Percentiles rank a stretch among this genome's conserved stretches.
phyloP scores from a whole-genome alignment of 345 rosid species.

The Eucalyptus tenuipes region DNA sequence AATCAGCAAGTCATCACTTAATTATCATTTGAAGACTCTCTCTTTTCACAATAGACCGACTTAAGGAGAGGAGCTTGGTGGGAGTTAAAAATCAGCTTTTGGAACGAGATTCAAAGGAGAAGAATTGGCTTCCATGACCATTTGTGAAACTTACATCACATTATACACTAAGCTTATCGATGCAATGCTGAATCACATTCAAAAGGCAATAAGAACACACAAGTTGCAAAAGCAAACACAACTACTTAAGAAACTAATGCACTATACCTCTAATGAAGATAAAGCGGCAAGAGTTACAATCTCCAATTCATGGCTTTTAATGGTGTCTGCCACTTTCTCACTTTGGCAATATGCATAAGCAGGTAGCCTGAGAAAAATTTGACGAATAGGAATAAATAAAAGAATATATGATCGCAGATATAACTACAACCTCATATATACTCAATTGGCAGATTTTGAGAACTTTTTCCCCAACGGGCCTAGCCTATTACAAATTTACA shows the following conservation, averaged over 20 bases:
- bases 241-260: neutral
- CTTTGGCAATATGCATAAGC: constrained; percentile 73
- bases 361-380: constrained; percentile 43
- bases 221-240: neutral
- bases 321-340: constrained; percentile 36
- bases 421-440: neutral
- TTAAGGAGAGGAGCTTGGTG: neutral
- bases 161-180: neutral
- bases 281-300: constrained; percentile 65
- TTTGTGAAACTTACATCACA: neutral
- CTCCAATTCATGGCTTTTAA: constrained; percentile 55
- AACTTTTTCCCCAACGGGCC: neutral
- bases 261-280: constrained; percentile 55
- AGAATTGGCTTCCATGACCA: neutral
- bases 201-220: neutral
- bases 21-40: neutral
- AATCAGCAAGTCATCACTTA: neutral
- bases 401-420: neutral
- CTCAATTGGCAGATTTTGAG: neutral
- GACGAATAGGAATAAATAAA: neutral
- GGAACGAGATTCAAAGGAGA: neutral
- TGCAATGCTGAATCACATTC: neutral
- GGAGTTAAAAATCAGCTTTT: neutral
- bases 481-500: neutral
- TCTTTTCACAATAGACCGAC: neutral